phyloP scores from a whole-genome alignment of 2,329 filamentous ascomycete species.

The Cercospora sojina region DNA sequence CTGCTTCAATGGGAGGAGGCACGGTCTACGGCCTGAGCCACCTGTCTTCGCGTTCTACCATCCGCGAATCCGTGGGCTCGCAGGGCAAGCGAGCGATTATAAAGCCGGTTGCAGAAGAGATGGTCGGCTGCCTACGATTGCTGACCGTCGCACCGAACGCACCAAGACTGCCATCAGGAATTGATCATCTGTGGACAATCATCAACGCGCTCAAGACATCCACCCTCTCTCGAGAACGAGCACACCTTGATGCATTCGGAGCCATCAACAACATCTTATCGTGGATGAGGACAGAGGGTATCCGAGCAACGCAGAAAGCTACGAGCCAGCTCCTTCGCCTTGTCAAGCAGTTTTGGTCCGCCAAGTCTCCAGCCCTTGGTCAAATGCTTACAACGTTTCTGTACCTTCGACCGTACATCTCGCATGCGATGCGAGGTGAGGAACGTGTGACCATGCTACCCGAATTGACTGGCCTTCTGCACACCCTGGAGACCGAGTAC shows the following conservation, averaged over 20 bases:
- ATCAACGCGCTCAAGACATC: conserved; percentile 54
- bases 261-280: conserved; percentile 70
- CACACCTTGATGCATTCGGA: conserved; percentile 70
- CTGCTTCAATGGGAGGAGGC: conserved; percentile 10
- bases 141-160: conserved; percentile 36
- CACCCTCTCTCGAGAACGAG: conserved; percentile 15
- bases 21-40: conserved; percentile 27
- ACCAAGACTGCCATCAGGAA: conserved; percentile 26
- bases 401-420: conserved; percentile 51
- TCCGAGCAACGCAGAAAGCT: conserved; percentile 60
- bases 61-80: conserved; percentile 28
- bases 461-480: conserved; percentile 63
- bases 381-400: conserved; percentile 72
- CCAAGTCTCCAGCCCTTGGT: conserved; percentile 38
- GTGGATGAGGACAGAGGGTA: conserved; percentile 66
- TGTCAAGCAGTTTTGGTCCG: conserved; percentile 70
- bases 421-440: conserved; percentile 34
- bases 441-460: conserved; percentile 22
- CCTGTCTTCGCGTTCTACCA: conserved; percentile 30
- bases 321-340: conserved; percentile 66
- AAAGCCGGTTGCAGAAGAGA: conserved; percentile 35
- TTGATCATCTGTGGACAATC: conserved; percentile 25
- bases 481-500: conserved; percentile 77
- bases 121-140: conserved; percentile 32
- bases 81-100: conserved; percentile 24